Evolutionary conservation across 2,329 filamentous ascomycete genomes (phyloP).

Genomic region (Xylariaceae sp.): DNA sequence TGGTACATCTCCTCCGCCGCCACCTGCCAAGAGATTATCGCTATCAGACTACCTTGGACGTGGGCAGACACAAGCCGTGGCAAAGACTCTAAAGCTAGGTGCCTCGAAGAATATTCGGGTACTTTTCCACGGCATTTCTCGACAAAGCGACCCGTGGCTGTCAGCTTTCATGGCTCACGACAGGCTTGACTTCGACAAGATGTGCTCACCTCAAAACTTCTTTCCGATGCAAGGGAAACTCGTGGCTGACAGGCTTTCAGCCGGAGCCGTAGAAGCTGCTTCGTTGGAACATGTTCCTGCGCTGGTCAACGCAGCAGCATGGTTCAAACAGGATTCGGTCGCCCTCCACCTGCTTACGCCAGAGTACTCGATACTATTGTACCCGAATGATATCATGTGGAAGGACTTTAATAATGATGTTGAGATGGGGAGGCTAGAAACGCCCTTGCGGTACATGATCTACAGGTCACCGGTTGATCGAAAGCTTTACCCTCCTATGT

Average conservation of each 20-base stretch:
- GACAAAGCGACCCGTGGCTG: conserved; percentile 17
- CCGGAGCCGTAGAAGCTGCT: conserved; percentile 14
- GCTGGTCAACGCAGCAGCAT: conserved; percentile 15
- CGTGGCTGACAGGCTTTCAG: conserved; percentile 12
- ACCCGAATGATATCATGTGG: conserved; percentile 19
- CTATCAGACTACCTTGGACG: conserved; percentile 19
- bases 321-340: conserved; percentile 13
- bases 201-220: conserved; percentile 20
- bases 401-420: conserved; percentile 9
- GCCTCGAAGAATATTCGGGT: conserved; percentile 14
- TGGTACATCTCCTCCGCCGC: conserved; percentile 3
- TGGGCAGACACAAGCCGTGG: conserved; percentile 15
- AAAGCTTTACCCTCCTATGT: conserved; percentile 14
- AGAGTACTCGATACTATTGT: conserved; percentile 23
- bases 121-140: conserved; percentile 18
- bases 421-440: conserved; percentile 5
- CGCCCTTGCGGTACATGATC: conserved; percentile 17
- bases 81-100: conserved; percentile 19
- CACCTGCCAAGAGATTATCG: conserved; percentile 12
- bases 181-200: conserved; percentile 14
- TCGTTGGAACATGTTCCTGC: conserved; percentile 7
- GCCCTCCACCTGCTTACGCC: conserved; percentile 18
- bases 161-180: conserved; percentile 15
- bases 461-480: conserved; percentile 13
- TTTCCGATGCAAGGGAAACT: conserved; percentile 6